Base-by-base conservation (phyloP, 1,284 basidiomycete genomes). In the Heterobasidion irregulare region DNA sequence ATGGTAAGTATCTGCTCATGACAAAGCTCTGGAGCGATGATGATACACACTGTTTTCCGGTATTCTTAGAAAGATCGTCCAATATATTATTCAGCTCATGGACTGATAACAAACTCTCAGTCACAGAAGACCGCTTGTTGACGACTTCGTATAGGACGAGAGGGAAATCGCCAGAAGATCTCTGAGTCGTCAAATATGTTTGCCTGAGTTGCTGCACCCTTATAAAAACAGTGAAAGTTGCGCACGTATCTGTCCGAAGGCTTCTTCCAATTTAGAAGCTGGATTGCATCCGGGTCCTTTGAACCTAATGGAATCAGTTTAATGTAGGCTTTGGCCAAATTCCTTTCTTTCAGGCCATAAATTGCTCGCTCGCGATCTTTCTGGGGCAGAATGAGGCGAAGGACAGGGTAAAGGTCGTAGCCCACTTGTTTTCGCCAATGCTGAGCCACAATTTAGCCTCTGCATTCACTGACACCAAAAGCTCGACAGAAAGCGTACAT, bases 311-410 rank as follows among this genome's bases (percentile, higher is more conserved):
- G 91, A 44, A 98, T 88, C 0, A 94, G 77, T 58, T 89, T 87
- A 70, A 94, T 92, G 66, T 94, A 95, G 9, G 82, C 84, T 69
- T 92, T 94, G 2, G 93, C 93, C 2, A 98, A 73, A 64, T 89
- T 89, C 69, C 89, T 88, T 72, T 98, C 95, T 68, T 97, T 97
- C 59, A 96, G 69, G 8, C 91, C 90, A 69, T 97, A 98, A 0
- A 93, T 85, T 0, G 91, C 80, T 52, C 94, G 82, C 61, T 96
- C 92, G 38, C 88, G 79, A 67, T 98, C 94, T 79, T 92, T 89
- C 93, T 97, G 87, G 3, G 89, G 89, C 46, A 92, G 71, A 57
- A 92, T 75, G 32, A 92, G 72, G 32, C 89, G 80, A 47, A 92
- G 68, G 15, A 88, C 86, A 19, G 89, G 88, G 64, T 85, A 91